Evolutionary conservation across 805 yeast species (phyloP).

Genomic region (Yarrowia deformans): DNA sequence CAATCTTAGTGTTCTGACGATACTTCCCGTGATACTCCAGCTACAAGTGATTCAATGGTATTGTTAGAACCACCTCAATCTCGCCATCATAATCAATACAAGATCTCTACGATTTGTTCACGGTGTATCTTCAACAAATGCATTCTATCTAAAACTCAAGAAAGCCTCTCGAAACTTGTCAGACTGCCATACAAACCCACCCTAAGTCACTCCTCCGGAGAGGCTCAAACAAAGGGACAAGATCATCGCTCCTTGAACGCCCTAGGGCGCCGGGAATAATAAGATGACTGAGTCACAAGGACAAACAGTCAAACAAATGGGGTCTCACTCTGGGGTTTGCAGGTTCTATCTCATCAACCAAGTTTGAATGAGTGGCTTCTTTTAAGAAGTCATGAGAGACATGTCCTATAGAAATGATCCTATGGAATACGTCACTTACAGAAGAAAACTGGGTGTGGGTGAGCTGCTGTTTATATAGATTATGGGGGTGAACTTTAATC

Average conservation of each 20-base stretch:
- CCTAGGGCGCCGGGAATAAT: conserved; percentile 42
- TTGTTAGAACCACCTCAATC: no score
- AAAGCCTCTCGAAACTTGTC: conserved; percentile 80
- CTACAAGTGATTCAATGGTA: no score
- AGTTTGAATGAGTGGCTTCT: conserved; percentile 99
- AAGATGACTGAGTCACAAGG: conserved; percentile 47
- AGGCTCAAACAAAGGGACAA: conserved; percentile 89
- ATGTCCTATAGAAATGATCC: conserved; percentile 99
- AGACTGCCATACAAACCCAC: conserved; percentile 99
- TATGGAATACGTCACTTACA: conserved; percentile 93
- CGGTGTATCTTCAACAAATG: no score
- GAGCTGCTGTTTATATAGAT: conserved; percentile 2
- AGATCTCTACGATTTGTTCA: no score
- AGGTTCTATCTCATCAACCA: conserved; percentile 97
- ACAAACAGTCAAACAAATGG: conserved; percentile 70
- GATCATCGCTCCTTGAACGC: conserved; percentile 93
- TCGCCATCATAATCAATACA: no score
- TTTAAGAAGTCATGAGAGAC: conserved; percentile 98
- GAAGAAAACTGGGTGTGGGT: conserved; percentile 47
- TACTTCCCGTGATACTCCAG: no score
- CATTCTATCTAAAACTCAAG: no score
- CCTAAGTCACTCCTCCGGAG: conserved; percentile 84
- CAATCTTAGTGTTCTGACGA: no score
- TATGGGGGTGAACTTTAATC: no score
- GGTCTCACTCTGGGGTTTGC: conserved; percentile 90